Evolutionary conservation across 352 stramenopile genomes (phyloP), one percentile per base, ranked within the genome.

Genomic region (Pythium aquatile): DNA sequence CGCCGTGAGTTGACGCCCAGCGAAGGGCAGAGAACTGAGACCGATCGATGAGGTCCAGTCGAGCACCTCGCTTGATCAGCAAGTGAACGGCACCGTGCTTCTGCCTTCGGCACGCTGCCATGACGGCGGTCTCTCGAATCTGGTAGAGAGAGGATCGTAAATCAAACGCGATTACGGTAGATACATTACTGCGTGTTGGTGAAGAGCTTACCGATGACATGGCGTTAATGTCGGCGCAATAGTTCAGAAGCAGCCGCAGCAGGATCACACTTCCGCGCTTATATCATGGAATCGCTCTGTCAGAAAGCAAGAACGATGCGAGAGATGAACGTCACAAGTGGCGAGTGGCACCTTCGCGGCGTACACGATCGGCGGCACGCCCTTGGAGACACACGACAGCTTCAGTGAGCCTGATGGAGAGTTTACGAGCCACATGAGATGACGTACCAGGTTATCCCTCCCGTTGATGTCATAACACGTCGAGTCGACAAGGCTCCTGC

Each of bases 171-270:
- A 24, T 24, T 24, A 24, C 20, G 20, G 20, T 24, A 46, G 16
- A 40, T 20, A 5, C n/a, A 57, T 10, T 5, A 42, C 2, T 13
- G 5, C 1, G 10, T 37, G 10, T 17, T 28, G 29, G 17, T 20
- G 13, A 30, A 14, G 28, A 52, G 16, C 28, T 8, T 13, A 90
- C 77, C 55, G 66, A 78, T 3, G 81, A 79, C 3, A 75, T 17
- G 2, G 75, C 77, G 47, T 88, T 88, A 30, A 90, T 73, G 47
- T 90, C 72, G 3, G 77, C 81, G 16, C 81, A 79, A 58, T 88
- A 88, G 35, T 77, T 68, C 5, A 90, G 65, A 26, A 90, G 61
- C 42, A 90, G 52, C 7, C 70, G 71, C 26, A 90, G 30, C 10
- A 90, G 69, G 42, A 84, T 20, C 37, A 79, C 44, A 32, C 75